Percentiles rank a stretch among this genome's conserved stretches.
phyloP scores from a whole-genome alignment of 441 rosid genomes.

The Corymbia citriodora region DNA sequence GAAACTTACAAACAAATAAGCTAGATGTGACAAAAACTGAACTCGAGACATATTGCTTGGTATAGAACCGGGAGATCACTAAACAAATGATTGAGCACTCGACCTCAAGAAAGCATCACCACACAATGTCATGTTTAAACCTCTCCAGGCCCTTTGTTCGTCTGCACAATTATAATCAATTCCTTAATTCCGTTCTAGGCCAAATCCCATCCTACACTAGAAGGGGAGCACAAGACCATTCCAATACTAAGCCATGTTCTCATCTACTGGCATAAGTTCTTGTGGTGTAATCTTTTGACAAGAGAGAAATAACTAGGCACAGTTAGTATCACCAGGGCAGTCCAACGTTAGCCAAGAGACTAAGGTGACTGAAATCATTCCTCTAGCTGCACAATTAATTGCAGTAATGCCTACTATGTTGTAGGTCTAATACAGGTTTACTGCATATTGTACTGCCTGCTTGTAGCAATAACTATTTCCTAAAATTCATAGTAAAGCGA shows the following conservation, averaged over 20 bases:
- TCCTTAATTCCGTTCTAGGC: background rate
- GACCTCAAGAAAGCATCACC: background rate
- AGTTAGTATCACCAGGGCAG: background rate
- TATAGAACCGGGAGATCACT: background rate
- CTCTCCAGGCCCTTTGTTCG: background rate
- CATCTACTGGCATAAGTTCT: background rate
- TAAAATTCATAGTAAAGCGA: background rate
- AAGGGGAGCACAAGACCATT: background rate
- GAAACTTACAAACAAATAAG: background rate
- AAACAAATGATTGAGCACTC: background rate
- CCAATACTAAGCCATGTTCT: background rate
- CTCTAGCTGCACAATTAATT: background rate
- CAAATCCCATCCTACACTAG: background rate
- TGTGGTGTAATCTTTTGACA: background rate
- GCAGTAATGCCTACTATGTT: background rate
- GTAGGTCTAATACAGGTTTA: background rate
- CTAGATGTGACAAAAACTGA: background rate
- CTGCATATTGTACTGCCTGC: background rate
- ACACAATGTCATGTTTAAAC: background rate
- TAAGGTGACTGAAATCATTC: background rate
- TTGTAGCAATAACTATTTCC: background rate
- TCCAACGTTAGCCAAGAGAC: background rate
- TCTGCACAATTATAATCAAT: background rate
- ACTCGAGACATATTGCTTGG: background rate
- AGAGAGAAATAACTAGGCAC: background rate